Evolutionary conservation across 305 asterid species (phyloP).

Genomic region (Nicotiana rustica): DNA sequence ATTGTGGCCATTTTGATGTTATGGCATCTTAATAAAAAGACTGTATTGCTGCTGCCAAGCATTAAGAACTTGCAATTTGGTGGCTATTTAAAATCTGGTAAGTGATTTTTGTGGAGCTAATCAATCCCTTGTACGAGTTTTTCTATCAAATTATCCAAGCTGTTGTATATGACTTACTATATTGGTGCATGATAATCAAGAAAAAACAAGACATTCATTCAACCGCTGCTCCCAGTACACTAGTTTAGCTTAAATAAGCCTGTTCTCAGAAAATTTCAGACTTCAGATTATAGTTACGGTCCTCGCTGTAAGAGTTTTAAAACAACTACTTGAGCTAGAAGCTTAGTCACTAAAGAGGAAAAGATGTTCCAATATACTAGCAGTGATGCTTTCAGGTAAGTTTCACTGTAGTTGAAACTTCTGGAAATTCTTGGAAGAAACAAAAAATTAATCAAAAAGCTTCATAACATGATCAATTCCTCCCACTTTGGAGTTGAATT

Average conservation of each 20-base stretch:
- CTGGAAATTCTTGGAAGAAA: not conserved
- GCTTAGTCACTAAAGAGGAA: constrained; percentile 5
- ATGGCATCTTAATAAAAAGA: constrained; percentile 50
- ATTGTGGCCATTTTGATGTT: constrained; percentile 54
- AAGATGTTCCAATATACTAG: not conserved
- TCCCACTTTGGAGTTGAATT: not conserved
- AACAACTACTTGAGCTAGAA: not conserved
- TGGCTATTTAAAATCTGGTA: constrained; percentile 54
- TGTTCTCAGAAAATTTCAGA: not conserved
- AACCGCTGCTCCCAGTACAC: not conserved
- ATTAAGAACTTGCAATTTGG: constrained; percentile 45
- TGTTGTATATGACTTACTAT: not conserved
- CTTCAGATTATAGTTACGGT: not conserved
- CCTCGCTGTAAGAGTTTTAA: not conserved
- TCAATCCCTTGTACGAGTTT: constrained; percentile 2
- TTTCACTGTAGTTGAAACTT: constrained; percentile 19
- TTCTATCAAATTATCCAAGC: not conserved
- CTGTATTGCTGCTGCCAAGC: constrained; percentile 46
- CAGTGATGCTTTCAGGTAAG: not conserved
- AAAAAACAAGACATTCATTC: not conserved
- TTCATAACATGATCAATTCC: not conserved
- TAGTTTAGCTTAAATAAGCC: not conserved
- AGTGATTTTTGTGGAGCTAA: constrained; percentile 29
- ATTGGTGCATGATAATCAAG: not conserved
- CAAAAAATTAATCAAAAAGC: not conserved